phyloP scores from a whole-genome alignment of 2,329 filamentous ascomycete species.

The Paraconiothyrium sp. region DNA sequence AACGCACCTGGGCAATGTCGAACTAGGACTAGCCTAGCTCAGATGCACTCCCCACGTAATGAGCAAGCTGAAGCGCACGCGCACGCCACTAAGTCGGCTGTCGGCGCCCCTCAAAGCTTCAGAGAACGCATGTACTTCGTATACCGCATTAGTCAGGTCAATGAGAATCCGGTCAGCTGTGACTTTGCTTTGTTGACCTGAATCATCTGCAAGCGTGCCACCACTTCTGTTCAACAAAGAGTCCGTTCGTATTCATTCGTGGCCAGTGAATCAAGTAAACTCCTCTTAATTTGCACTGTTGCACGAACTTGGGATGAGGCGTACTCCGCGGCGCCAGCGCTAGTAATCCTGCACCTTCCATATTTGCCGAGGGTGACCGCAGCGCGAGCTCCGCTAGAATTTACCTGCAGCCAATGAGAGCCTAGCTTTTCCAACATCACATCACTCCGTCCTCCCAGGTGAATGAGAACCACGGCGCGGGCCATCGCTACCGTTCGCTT shows the following conservation, averaged over 20 bases:
- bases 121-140: no score
- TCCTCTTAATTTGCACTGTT: no score
- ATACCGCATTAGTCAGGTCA: no score
- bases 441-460: not conserved
- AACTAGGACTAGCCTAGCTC: not conserved
- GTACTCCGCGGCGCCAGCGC: no score
- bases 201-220: not conserved
- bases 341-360: slow-evolving; percentile 1
- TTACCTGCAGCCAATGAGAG: not conserved
- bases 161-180: no score
- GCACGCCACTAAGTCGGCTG: no score
- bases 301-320: no score
- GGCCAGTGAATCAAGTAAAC: no score
- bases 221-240: no score
- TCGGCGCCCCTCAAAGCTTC: not conserved
- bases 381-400: not conserved
- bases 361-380: not conserved
- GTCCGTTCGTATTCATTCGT: no score
- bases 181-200: not conserved
- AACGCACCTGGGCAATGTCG: not conserved
- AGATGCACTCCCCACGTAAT: no score
- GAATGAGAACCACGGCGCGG: slow-evolving; percentile 7
- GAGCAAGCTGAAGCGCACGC: no score
- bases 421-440: slow-evolving; percentile 7
- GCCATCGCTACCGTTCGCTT: not conserved